Conservation (phyloP, 1,139 yeast genomes). For the Lodderomyces margitis region DNA sequence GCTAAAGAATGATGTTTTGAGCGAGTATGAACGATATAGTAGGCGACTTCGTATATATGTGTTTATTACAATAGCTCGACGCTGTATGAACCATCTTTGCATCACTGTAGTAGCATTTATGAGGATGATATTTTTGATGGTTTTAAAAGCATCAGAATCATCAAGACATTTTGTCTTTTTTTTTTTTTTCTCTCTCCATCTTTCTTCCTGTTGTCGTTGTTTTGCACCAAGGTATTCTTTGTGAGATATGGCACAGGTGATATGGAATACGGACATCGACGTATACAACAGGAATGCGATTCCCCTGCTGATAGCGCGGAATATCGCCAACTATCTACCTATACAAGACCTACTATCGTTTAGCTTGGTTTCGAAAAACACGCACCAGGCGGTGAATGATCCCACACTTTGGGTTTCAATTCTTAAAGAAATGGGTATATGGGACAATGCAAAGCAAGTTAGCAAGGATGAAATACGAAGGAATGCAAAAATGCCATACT, state of each 20-base stretch:
- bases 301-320: constrained; percentile 38
- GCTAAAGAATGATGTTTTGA: constrained; percentile 5
- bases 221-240: too few relatives aligned
- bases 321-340: constrained; percentile 35
- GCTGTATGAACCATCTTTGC: constrained; percentile 7
- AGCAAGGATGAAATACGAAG: constrained; percentile 12
- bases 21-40: constrained; percentile 4
- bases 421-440: constrained; percentile 48
- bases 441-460: constrained; percentile 29
- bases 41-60: constrained; percentile 11
- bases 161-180: too few relatives aligned
- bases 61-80: constrained; percentile 9
- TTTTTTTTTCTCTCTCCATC: too few relatives aligned
- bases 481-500: constrained; percentile 7
- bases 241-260: constrained; percentile 41
- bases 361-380: constrained; percentile 37
- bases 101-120: constrained; percentile 4
- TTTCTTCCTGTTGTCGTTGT: too few relatives aligned
- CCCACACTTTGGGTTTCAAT: constrained; percentile 52
- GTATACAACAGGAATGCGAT: constrained; percentile 44
- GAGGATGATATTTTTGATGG: neutral
- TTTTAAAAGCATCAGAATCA: too few relatives aligned
- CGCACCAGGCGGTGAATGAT: constrained; percentile 36
- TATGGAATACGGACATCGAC: constrained; percentile 50
- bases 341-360: constrained; percentile 38